phyloP scores from a whole-genome alignment of 768 basidiomycete genomes.

The Leccinum fibrillosum region DNA sequence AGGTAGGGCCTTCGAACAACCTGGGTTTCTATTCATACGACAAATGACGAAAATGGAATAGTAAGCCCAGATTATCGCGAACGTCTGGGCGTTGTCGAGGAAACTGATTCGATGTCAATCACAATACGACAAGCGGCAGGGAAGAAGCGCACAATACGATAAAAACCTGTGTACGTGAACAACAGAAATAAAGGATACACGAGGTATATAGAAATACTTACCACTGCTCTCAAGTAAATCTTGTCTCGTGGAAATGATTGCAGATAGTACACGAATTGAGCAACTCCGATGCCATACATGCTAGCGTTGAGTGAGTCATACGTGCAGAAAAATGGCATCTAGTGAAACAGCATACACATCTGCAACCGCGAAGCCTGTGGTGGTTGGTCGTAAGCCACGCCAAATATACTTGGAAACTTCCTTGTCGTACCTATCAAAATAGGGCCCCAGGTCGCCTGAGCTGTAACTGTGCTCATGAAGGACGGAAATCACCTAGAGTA shows the following conservation, averaged over 20 bases:
- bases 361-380: constrained; percentile 15
- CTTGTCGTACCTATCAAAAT: constrained; percentile 16
- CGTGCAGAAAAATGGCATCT: background rate
- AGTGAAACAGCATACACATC: constrained; percentile 8
- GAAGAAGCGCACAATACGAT: constrained; percentile 7
- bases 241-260: constrained; percentile 16
- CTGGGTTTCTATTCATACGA: background rate
- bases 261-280: constrained; percentile 7
- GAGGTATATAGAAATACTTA: background rate
- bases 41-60: constrained; percentile 9
- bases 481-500: background rate
- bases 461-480: constrained; percentile 4
- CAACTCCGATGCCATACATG: background rate
- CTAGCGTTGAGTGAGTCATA: background rate
- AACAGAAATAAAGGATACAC: background rate
- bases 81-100: constrained; percentile 5
- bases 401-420: too few species aligned
- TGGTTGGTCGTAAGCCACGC: background rate
- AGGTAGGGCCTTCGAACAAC: constrained; percentile 4
- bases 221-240: constrained; percentile 9
- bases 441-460: constrained; percentile 8
- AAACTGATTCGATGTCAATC: constrained; percentile 5
- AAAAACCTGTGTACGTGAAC: constrained; percentile 4
- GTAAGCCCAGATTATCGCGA: background rate
- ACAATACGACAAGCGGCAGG: too few species aligned